Base-by-base conservation (phyloP, 2,329 filamentous ascomycete genomes). In the Arthrobotrys conoides region DNA sequence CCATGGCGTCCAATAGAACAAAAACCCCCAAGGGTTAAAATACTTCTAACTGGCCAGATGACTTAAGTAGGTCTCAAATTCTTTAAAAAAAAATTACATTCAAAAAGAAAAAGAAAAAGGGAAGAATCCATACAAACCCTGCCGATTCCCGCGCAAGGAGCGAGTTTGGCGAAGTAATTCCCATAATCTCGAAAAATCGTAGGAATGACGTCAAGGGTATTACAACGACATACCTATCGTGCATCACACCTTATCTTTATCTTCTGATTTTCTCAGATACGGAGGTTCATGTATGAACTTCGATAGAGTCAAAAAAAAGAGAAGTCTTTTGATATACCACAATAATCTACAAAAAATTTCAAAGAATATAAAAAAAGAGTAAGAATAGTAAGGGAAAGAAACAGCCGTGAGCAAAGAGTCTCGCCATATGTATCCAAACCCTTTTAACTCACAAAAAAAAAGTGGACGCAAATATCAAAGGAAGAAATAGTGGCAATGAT, bases 291-390 rank as follows among this genome's bases (percentile, higher is more conserved):
- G 6, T 30, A 3, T 30, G 27, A 30, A 30, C 27, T 30, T 30
- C 27, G n/a, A 30, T 3, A 30, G 3, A 30, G 27, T 38, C 9
- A 55, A 41, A 41, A 55, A 59, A 59, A 59, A 59, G 20, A 59
- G 10, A 38, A 24, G 6, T 24, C 55, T 61, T 61, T 61, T 61
- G n/a, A 30, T 61, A 61, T 61, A 61, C 14, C 65, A 57, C 30
- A 48, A 65, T 65, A 48, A 49, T 65, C 46, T 51, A 68, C 36
- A 55, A 49, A 57, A 36, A 20, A 70, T 12, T n/a, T n/a, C n/a
- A 16, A 70, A 59, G 16, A 27, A 70, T 33, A 59, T 8, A n/a
- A 10, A 55, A 16, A 36, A 36, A 10, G 2, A 41, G 22, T 14
- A 59, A 6, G 38, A 59, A 2, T 41, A 22, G 10, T 22, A 18